phyloP scores from a whole-genome alignment of 1,284 basidiomycete genomes.

The Takashimella koratensis region DNA sequence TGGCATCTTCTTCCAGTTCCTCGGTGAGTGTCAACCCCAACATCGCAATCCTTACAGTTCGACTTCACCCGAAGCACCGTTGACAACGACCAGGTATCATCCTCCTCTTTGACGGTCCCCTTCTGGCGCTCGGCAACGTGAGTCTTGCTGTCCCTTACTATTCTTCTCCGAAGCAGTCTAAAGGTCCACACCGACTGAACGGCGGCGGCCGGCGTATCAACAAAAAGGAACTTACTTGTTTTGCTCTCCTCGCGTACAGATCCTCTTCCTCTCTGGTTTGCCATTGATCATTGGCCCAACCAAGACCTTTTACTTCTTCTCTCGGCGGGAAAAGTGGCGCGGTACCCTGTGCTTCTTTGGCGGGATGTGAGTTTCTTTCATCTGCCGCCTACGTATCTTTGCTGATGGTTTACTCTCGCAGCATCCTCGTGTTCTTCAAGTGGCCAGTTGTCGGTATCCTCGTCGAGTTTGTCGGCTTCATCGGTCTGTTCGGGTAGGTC shows the following conservation, averaged over 20 bases:
- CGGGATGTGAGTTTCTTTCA: slow-evolving; percentile 58
- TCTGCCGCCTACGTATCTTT: background rate
- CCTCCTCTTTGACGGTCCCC: slow-evolving; percentile 95
- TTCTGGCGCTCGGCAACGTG: slow-evolving; percentile 94
- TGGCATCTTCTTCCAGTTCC: slow-evolving; percentile 90
- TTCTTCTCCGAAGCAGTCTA: background rate
- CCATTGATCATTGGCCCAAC: slow-evolving; percentile 92
- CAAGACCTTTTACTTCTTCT: slow-evolving; percentile 98
- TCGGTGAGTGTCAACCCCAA: slow-evolving; percentile 57
- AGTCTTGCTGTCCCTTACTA: slow-evolving; percentile 37
- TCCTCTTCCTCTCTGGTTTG: slow-evolving; percentile 86
- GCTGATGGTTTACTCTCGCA: slow-evolving; percentile 6
- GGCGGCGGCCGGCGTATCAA: too few relatives aligned
- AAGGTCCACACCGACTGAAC: too few relatives aligned
- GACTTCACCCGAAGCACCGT: too few relatives aligned
- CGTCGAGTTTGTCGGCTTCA: slow-evolving; percentile 91
- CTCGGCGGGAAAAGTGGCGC: slow-evolving; percentile 88
- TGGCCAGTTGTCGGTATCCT: slow-evolving; percentile 91
- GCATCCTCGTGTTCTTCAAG: slow-evolving; percentile 63
- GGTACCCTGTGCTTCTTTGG: slow-evolving; percentile 90
- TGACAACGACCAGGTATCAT: slow-evolving; percentile 74
- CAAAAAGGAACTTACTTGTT: too few relatives aligned
- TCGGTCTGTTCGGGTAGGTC: slow-evolving; percentile 95
- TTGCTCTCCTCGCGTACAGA: too few relatives aligned
- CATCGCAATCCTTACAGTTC: background rate